Evolutionary conservation across 2,329 filamentous ascomycete species (phyloP), one percentile per base, ranked within the genome.

Genomic region (Fusarium pseudograminearum): DNA sequence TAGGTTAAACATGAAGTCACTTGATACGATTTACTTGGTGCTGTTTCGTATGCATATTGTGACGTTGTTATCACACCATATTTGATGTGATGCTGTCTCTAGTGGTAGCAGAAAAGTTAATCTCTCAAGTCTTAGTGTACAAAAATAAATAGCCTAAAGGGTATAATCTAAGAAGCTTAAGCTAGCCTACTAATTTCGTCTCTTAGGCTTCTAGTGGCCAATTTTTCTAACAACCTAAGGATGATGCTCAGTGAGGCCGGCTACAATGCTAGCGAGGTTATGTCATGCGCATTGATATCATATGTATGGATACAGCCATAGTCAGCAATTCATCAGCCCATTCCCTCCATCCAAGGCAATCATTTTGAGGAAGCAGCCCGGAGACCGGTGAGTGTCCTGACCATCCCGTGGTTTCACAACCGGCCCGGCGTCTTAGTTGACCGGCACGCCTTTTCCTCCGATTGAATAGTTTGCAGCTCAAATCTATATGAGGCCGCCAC

Each of bases 1-100:
- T n/a, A 67, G 69, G 61, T 65, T 38, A 54, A 42, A 42, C n/a
- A 61, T 24, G 41, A 57, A 36, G 41, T 30, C 48, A 50, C 52
- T 61, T 54, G 30, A 54, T 40, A 68, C 42, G n/a, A 30, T 55
- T 42, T 41, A 36, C 31, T 47, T 56, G 48, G 31, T 30, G 20
- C 22, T 36, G 26, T 18, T 26, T 36, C 14, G 40, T 31, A n/a
- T 64, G 47, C 26, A 26, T 31, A 16, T 22, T 38, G 33, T 38
- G 33, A 64, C 20, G 31, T 40, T 67, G 33, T 42, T 22, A 54
- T 61, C 56, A 62, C 45, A 46, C 47, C 42, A 60, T 28, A 26
- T 38, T 15, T 36, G 15, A 34, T 46, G 33, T 38, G 20, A 34
- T n/a, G n/a, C n/a, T n/a, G n/a, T n/a, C n/a, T n/a, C n/a, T n/a